These are phyloP conservation scores for Pleurotus cornucopiae DNA, from an alignment of 768 basidiomycete species.

Conservation along the genomic window DNA sequence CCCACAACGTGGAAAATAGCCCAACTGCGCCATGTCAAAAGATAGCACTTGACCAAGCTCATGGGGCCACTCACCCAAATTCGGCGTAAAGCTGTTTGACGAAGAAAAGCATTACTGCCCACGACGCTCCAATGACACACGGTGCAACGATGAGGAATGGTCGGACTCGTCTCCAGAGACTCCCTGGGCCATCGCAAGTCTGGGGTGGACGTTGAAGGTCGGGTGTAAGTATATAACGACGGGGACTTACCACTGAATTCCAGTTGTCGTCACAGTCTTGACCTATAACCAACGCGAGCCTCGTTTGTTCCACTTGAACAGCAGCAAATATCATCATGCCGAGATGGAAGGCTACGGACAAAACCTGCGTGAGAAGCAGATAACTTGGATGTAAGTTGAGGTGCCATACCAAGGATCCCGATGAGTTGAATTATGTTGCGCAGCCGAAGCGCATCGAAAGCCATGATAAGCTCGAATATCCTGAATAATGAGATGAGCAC, in stretches of 20 bases:
- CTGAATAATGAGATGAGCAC: constrained; percentile 30
- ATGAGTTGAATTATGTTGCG: constrained; percentile 78
- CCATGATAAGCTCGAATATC: constrained; percentile 76
- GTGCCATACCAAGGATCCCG: constrained; percentile 58
- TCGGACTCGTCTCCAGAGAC: constrained; percentile 55
- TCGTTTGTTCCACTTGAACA: constrained; percentile 78
- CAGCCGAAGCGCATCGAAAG: constrained; percentile 74
- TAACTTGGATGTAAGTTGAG: too few relatives aligned
- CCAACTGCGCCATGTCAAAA: constrained; percentile 53
- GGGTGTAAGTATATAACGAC: not conserved
- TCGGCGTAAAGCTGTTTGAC: constrained; percentile 70
- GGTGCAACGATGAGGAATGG: constrained; percentile 74
- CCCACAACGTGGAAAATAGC: constrained; percentile 89
- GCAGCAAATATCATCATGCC: constrained; percentile 72
- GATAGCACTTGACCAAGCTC: not conserved
- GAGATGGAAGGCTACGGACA: constrained; percentile 59
- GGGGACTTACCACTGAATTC: constrained; percentile 36
- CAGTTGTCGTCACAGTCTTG: constrained; percentile 27
- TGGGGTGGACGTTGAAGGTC: constrained; percentile 18
- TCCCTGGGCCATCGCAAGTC: constrained; percentile 45
- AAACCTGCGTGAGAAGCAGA: not conserved
- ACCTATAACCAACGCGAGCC: constrained; percentile 44
- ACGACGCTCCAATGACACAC: constrained; percentile 60
- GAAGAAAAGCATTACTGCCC: constrained; percentile 65
- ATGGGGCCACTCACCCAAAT: constrained; percentile 63